phyloP scores from a whole-genome alignment of 2,329 filamentous ascomycete genomes.

The Pseudogymnoascus sp. region DNA sequence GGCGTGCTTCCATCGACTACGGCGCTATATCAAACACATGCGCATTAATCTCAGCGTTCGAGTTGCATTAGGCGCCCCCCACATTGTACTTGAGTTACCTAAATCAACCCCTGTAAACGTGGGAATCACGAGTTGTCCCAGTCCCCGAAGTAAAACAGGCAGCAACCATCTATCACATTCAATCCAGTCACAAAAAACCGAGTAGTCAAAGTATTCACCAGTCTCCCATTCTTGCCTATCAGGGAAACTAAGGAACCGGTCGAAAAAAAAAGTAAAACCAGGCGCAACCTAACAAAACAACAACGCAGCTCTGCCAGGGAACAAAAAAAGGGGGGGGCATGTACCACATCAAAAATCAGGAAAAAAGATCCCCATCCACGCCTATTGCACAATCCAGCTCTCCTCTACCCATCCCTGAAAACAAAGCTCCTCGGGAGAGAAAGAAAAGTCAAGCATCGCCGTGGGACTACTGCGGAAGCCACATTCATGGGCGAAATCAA shows the following conservation, averaged over 20 bases:
- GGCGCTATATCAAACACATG: neutral
- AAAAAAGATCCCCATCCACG: conserved; percentile 4
- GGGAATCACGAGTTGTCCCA: neutral
- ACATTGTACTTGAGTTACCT: neutral
- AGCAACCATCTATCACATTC: neutral
- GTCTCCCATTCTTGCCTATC: conserved; percentile 8
- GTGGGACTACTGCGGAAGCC: conserved; percentile 1
- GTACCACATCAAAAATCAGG: conserved; percentile 7
- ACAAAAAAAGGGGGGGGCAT: conserved; percentile 2
- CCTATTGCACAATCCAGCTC: conserved; percentile 6
- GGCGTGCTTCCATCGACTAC: neutral
- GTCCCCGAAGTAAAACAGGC: neutral
- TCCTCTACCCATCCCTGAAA: conserved; percentile 5
- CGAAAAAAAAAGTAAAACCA: conserved; percentile 4
- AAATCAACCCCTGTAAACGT: neutral
- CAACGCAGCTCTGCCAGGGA: conserved; percentile 1
- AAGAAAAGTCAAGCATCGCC: conserved; percentile 5
- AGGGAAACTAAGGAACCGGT: neutral
- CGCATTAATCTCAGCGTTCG: neutral
- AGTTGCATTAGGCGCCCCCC: neutral
- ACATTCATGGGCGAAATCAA: neutral
- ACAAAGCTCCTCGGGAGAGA: neutral
- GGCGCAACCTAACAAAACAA: conserved; percentile 7
- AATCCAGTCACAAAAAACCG: neutral
- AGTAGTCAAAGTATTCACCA: conserved; percentile 1